A percentile compares a stretch with the other conserved stretches of the same genome.
Conservation (phyloP, 2,329 filamentous ascomycete genomes). For the Volutella citrinella region DNA sequence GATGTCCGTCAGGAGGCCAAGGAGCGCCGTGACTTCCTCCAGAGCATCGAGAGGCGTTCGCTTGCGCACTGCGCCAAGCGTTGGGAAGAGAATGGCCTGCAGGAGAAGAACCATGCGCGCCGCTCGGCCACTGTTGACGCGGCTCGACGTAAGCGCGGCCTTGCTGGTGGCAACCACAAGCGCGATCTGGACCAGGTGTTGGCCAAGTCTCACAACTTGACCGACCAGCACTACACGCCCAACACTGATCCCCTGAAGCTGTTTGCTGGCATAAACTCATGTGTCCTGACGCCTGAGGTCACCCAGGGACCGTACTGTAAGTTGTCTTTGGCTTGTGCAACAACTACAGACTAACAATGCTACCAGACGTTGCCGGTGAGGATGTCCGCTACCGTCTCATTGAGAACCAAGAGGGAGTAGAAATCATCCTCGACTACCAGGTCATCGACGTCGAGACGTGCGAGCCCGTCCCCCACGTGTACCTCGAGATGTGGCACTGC, state of each 20-base stretch:
- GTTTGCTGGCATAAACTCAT: constrained; percentile 40
- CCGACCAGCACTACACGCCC: constrained; percentile 29
- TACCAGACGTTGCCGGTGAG: constrained; percentile 29
- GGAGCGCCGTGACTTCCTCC: constrained; percentile 45
- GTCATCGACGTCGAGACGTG: constrained; percentile 43
- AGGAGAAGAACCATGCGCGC: constrained; percentile 41
- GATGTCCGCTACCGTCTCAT: constrained; percentile 35
- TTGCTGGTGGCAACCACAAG: too few relatives aligned
- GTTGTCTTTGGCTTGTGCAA: too few relatives aligned
- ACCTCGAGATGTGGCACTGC: constrained; percentile 45
- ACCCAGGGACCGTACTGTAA: constrained; percentile 47
- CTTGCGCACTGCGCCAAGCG: constrained; percentile 45
- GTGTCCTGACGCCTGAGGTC: constrained; percentile 47
- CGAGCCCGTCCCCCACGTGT: constrained; percentile 37
- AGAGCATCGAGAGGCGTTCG: constrained; percentile 35
- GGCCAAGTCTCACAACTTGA: constrained; percentile 35
- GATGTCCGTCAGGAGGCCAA: constrained; percentile 45
- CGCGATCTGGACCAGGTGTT: constrained; percentile 33
- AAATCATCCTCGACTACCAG: constrained; percentile 42
- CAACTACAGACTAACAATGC: constrained; percentile 2
- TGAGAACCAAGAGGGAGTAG: constrained; percentile 39
- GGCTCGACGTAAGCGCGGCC: constrained; percentile 37
- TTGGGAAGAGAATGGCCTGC: constrained; percentile 45
- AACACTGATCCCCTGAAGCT: constrained; percentile 30
- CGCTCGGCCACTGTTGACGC: constrained; percentile 39